Evolutionary conservation across 148 eudicot species (phyloP).

Genomic region (Oxyria digyna): DNA sequence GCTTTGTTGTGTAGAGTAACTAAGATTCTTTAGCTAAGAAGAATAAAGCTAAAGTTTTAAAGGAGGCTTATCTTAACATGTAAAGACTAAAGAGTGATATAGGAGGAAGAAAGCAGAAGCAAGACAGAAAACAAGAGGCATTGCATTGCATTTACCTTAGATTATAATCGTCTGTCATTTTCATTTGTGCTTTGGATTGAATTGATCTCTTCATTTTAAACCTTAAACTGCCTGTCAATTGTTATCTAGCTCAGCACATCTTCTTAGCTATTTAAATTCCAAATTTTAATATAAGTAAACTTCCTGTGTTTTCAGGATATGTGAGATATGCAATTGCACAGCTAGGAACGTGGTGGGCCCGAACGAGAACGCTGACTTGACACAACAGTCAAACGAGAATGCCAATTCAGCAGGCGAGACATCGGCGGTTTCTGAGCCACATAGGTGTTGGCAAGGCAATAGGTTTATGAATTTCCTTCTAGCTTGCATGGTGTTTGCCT

Average conservation of each 20-base stretch:
- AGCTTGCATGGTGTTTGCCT: conserved; percentile 90
- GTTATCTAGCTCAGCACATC: too few relatives aligned
- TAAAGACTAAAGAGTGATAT: not conserved
- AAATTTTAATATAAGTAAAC: not conserved
- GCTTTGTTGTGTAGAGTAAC: not conserved
- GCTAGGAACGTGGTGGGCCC: conserved; percentile 38
- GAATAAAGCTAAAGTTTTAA: not conserved
- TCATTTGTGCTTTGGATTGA: not conserved
- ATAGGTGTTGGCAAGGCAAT: conserved; percentile 79
- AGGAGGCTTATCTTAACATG: conserved; percentile 5
- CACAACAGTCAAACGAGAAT: conserved; percentile 23
- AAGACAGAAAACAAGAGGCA: not conserved
- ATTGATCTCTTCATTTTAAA: not conserved
- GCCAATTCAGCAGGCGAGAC: conserved; percentile 18
- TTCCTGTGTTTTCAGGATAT: conserved; percentile 5
- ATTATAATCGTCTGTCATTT: not conserved
- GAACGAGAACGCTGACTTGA: conserved; percentile 18
- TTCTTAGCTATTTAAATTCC: too few relatives aligned
- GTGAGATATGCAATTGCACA: conserved; percentile 49
- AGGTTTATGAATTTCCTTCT: conserved; percentile 71
- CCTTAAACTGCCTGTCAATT: too few relatives aligned
- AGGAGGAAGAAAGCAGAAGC: conserved; percentile 3
- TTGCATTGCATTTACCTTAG: not conserved
- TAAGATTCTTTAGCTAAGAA: not conserved
- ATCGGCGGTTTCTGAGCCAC: conserved; percentile 29